Conservation (phyloP, 164 flowering plant species). For the Stephania japonica region DNA sequence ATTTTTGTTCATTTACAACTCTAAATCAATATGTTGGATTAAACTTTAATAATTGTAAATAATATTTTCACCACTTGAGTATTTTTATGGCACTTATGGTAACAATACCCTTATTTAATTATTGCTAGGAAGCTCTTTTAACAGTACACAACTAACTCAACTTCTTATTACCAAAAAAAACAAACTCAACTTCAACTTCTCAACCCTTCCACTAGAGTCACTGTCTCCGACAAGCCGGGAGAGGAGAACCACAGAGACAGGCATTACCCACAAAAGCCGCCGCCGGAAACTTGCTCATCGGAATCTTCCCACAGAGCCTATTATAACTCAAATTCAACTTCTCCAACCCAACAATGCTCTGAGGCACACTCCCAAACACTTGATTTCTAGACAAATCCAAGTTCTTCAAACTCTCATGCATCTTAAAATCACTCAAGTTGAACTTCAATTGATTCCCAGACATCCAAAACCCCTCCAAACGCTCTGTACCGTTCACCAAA, state of each 20-base stretch:
- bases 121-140: too few species aligned
- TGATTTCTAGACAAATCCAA: conserved; percentile 58
- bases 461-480: conserved; percentile 44
- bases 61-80: too few species aligned
- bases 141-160: too few species aligned
- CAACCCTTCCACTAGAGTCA: too few species aligned
- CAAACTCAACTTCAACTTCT: too few species aligned
- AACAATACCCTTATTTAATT: too few species aligned
- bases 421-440: conserved; percentile 30
- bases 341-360: conserved; percentile 31
- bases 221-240: conserved; percentile 35
- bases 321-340: conserved; percentile 54
- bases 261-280: conserved; percentile 50
- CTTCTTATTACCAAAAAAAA: too few species aligned
- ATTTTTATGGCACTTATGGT: too few species aligned
- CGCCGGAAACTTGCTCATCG: conserved; percentile 45
- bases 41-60: too few species aligned
- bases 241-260: conserved; percentile 63
- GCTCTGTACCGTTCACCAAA: conserved; percentile 47
- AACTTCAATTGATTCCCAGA: conserved; percentile 42
- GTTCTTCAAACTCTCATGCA: conserved; percentile 35
- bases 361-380: conserved; percentile 52
- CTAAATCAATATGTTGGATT: too few species aligned
- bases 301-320: conserved; percentile 54
- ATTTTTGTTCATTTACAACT: too few species aligned